Evolutionary conservation across 148 eudicot species (phyloP).

Genomic region (Gaultheria prostrata): DNA sequence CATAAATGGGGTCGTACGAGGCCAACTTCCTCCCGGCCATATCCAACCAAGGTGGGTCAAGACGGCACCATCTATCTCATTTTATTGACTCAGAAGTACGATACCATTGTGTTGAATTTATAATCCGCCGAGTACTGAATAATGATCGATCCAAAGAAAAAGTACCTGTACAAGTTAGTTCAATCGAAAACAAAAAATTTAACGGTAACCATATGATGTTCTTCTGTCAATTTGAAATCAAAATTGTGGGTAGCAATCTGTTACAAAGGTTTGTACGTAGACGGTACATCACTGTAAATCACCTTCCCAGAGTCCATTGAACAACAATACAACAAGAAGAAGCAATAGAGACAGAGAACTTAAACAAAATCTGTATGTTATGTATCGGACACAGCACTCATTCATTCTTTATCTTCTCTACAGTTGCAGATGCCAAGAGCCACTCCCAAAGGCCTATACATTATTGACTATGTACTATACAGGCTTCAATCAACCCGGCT

Average conservation of each 20-base stretch:
- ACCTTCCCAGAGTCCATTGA: not conserved
- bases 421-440: not conserved
- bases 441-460: not conserved
- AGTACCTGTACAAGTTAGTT: not conserved
- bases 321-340: not conserved
- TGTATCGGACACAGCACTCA: conserved; percentile 2
- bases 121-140: too few relatives aligned
- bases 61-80: not conserved
- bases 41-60: not conserved
- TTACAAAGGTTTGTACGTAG: conserved; percentile 14
- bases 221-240: not conserved
- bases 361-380: conserved; percentile 5
- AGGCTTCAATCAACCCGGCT: not conserved
- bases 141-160: too few relatives aligned
- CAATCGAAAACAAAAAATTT: not conserved
- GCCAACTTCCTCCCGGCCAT: not conserved
- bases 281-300: not conserved
- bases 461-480: not conserved
- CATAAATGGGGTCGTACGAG: not conserved
- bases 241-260: not conserved
- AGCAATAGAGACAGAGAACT: not conserved
- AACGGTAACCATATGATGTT: not conserved
- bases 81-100: not conserved
- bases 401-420: not conserved
- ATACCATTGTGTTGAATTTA: not conserved